Base-by-base conservation (phyloP, 768 basidiomycete species). In the Hygrophorus russula region DNA sequence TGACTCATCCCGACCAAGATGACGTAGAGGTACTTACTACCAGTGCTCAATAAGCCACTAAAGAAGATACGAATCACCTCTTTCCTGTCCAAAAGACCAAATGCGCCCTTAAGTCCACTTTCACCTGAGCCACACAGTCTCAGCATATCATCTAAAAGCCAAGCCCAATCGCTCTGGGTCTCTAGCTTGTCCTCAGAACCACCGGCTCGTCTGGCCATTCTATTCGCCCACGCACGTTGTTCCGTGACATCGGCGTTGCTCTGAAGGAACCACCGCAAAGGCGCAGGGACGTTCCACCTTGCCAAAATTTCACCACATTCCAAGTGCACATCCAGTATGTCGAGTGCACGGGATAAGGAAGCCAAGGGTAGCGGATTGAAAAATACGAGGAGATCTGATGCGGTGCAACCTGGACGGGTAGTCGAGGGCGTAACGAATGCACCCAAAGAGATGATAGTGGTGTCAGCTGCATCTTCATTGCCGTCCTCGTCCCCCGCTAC, bases 221-320 rank as follows among this genome's bases (percentile, higher is more conserved):
- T 73, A 42, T 82, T 89, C 2, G 94, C 92, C 75, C 90, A 78
- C 7, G 82, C 74, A 9, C 78, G 73, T 61, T 98, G 94, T 52
- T 87, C 80, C 1, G 61, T 59, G 15, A 59, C 63, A 55, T 89
- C 70, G 13, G 70, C 60, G 43, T 76, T 69, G 48, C 88, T 87
- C 53, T 82, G 85, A 14, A 97, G 65, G 60, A 98, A 88, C 86
- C 91, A 97, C n/a, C 79, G 72, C 35, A 97, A 63, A 2, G 87
- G 81, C 2, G 82, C 82, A 17, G 85, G 74, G 1, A 84, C 84
- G 52, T 73, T 74, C 92, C 93, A 99, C 20, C 89, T 73, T 2
- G 86, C 74, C 13, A 99, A 66, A 35, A 91, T 88, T 60, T 98
- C 94, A 15, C 89, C 93, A 0, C 86, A 85, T 55, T 96, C 89